These are phyloP conservation scores for Talaromyces rugulosus DNA, from an alignment of 2,329 filamentous ascomycete genomes.

Conservation along the genomic window DNA sequence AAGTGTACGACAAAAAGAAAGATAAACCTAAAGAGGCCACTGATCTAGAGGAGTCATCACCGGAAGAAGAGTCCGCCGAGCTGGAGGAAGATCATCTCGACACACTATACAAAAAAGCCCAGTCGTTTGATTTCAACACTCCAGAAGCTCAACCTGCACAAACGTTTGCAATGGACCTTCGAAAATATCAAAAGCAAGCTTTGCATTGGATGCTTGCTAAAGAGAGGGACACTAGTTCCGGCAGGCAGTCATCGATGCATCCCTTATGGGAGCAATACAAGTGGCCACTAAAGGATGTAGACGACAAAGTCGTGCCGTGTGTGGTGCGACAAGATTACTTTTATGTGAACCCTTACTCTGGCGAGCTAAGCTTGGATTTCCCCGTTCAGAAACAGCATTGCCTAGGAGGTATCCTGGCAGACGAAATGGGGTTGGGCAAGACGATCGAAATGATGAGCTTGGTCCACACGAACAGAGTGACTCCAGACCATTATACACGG, in stretches of 20 bases:
- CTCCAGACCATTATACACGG: slow-evolving; percentile 32
- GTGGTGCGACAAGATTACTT: slow-evolving; percentile 68
- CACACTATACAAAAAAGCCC: slow-evolving; percentile 88
- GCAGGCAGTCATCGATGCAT: slow-evolving; percentile 81
- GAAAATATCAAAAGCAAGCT: slow-evolving; percentile 93
- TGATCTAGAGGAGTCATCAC: slow-evolving; percentile 43
- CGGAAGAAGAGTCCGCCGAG: slow-evolving; percentile 82
- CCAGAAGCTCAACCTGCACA: slow-evolving; percentile 78
- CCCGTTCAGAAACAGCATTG: slow-evolving; percentile 93
- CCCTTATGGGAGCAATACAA: slow-evolving; percentile 94
- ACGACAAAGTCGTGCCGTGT: slow-evolving; percentile 68
- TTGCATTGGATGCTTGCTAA: slow-evolving; percentile 95
- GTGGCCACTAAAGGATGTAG: slow-evolving; percentile 83
- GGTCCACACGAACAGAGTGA: slow-evolving; percentile 70
- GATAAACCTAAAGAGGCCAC: slow-evolving; percentile 34
- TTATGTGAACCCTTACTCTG: slow-evolving; percentile 96
- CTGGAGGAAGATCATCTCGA: slow-evolving; percentile 95
- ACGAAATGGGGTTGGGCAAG: slow-evolving; percentile 96
- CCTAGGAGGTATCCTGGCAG: slow-evolving; percentile 84
- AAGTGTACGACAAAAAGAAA: slow-evolving; percentile 64
- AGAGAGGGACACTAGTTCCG: slow-evolving; percentile 72
- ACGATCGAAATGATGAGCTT: slow-evolving; percentile 98
- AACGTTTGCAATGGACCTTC: slow-evolving; percentile 76
- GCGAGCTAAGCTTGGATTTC: slow-evolving; percentile 86
- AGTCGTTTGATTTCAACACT: slow-evolving; percentile 92